Evolutionary conservation across 768 basidiomycete genomes (phyloP).

Genomic region (Pisolithus marmoratus): DNA sequence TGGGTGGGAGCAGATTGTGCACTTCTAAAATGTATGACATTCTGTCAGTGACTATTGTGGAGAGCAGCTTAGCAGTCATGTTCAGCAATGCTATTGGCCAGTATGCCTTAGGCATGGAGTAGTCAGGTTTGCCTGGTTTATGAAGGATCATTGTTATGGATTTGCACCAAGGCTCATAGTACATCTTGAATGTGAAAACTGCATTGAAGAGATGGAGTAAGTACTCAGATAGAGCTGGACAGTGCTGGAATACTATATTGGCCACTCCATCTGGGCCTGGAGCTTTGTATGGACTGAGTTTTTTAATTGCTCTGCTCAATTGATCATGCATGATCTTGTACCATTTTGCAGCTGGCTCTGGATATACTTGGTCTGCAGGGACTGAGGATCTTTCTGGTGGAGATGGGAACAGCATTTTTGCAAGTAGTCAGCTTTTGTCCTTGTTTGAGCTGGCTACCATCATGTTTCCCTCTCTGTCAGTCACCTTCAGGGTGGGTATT

Average conservation of each 20-base stretch:
- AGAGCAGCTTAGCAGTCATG: slow-evolving; percentile 26
- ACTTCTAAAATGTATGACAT: slow-evolving; percentile 22
- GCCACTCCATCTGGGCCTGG: slow-evolving; percentile 20
- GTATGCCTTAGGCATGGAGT: slow-evolving; percentile 30
- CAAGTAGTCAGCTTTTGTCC: slow-evolving; percentile 15
- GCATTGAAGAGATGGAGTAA: slow-evolving; percentile 13
- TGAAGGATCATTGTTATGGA: slow-evolving; percentile 26
- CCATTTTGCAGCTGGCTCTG: neutral
- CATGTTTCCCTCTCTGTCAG: neutral
- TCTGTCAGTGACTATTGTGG: slow-evolving; percentile 17
- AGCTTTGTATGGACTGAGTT: slow-evolving; percentile 14
- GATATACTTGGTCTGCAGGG: slow-evolving; percentile 5
- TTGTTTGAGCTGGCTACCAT: slow-evolving; percentile 7
- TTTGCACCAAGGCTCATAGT: slow-evolving; percentile 12
- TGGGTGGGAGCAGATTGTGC: slow-evolving; percentile 27
- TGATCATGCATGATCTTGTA: slow-evolving; percentile 8
- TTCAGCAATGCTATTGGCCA: slow-evolving; percentile 34
- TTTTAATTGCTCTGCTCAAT: neutral
- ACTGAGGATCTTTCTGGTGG: neutral
- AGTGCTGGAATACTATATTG: slow-evolving; percentile 16
- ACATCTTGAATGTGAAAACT: neutral
- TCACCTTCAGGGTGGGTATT: neutral
- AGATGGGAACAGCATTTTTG: slow-evolving; percentile 20
- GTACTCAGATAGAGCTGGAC: slow-evolving; percentile 4
- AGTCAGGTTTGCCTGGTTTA: slow-evolving; percentile 33